Conservation (phyloP, 148 eudicot species). For the Amaranthus palmeri region DNA sequence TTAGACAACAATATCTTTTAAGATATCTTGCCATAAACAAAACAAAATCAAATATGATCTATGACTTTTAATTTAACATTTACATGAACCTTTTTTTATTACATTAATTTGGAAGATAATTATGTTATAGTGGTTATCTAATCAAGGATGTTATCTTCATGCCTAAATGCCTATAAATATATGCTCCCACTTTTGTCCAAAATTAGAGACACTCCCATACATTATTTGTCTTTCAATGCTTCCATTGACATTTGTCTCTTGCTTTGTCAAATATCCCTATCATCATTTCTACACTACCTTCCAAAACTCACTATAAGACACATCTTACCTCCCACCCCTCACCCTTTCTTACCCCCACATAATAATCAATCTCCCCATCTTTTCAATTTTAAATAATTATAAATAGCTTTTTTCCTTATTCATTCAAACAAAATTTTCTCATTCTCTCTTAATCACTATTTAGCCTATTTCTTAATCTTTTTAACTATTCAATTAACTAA, state of each 20-base stretch:
- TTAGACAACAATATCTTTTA: background rate
- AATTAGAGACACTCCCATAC: background rate
- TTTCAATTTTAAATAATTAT: background rate
- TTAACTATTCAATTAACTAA: background rate
- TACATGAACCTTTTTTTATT: background rate
- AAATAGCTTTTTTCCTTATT: background rate
- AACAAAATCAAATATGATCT: no score
- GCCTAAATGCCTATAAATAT: constrained; percentile 3
- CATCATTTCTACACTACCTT: background rate
- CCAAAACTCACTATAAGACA: background rate
- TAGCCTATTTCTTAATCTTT: no score
- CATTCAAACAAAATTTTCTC: background rate
- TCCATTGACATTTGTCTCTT: constrained; percentile 4
- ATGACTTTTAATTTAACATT: background rate
- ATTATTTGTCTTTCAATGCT: background rate
- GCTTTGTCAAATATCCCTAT: background rate
- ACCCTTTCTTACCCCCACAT: background rate
- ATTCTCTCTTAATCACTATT: background rate
- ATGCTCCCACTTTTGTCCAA: constrained; percentile 6
- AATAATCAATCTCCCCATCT: background rate
- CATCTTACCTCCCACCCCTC: background rate
- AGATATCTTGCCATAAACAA: no score
- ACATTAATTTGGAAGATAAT: background rate
- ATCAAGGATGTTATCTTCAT: background rate
- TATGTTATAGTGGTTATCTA: background rate